Base-by-base conservation (phyloP, 2,329 filamentous ascomycete genomes). In the Sphaerulina musiva region DNA sequence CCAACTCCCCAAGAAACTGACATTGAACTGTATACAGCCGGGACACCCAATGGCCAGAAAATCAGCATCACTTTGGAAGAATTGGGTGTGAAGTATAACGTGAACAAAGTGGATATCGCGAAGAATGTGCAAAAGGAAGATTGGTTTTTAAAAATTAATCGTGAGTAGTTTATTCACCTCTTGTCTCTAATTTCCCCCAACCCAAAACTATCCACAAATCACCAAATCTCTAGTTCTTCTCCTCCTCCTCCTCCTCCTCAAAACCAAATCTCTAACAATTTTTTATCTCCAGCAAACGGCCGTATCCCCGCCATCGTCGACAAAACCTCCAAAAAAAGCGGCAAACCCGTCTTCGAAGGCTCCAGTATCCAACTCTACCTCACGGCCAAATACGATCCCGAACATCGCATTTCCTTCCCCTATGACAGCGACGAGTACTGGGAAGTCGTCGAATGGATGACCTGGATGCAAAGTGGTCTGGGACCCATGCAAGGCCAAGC, bases 281-380 rank as follows among this genome's bases (percentile, higher is more conserved):
- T 26, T 72, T 95, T 91, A 26, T 32, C 3, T 42, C 14, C 14
- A 68, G 65, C 74, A n/a, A 77, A 76, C 59, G 75, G 74, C 32
- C 72, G 74, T 38, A 76, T 77, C 50, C 75, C 74, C 14, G 75
- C 74, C 14, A 67, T 77, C 42, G 65, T 70, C 32, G 74, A 77
- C 60, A 70, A 61, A n/a, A 67, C 61, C 40, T 20, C 38, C 14
- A 47, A 2, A 36, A n/a, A 51, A 5, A 50, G 57, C 36, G 53
- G 61, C 40, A 59, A 62, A 45, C 57, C 63, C 12, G 46, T 77
- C 36, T 77, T 77, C 57, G 74, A 77, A 57, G 72, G 71, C 45
- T 73, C 72, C 6, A 68, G 73, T 1, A 73, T 78, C 45, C 70
- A 77, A 68, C 65, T 73, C 23, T 78, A 78, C 52, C 66, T 78